These are phyloP conservation scores for Aspergillus quadricinctus DNA, from an alignment of 2,329 filamentous ascomycete species.

Conservation along the genomic window DNA sequence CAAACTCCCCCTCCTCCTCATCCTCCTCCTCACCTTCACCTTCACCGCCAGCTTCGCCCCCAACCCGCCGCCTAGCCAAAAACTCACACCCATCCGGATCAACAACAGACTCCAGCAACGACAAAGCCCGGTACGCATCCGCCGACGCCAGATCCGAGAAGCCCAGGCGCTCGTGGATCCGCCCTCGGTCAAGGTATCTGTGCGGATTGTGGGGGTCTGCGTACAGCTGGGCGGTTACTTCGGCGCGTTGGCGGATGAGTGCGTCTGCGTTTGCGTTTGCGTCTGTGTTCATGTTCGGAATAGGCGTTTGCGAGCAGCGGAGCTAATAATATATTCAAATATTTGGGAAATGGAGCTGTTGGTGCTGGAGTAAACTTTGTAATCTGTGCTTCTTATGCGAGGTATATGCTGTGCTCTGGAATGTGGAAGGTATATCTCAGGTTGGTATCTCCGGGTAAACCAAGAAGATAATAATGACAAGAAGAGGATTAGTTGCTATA, in stretches of 20 bases:
- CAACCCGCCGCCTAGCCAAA: constrained; percentile 56
- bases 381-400: background rate
- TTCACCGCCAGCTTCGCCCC: constrained; percentile 12
- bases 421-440: background rate
- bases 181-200: constrained; percentile 53
- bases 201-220: constrained; percentile 40
- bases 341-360: background rate
- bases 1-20: constrained; percentile 38
- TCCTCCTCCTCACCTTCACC: constrained; percentile 34
- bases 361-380: background rate
- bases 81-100: constrained; percentile 76
- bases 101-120: constrained; percentile 74
- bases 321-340: background rate
- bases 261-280: constrained; percentile 7
- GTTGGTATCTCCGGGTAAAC: too few species aligned
- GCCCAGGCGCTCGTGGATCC: constrained; percentile 66
- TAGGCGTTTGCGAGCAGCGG: background rate
- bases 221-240: constrained; percentile 48
- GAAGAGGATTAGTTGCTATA: background rate
- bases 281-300: constrained; percentile 21
- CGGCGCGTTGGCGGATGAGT: constrained; percentile 44
- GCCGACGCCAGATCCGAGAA: constrained; percentile 88
- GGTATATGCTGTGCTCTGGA: background rate
- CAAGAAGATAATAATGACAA: background rate
- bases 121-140: constrained; percentile 85